Percentiles rank a stretch among this genome's conserved stretches.
Conservation (phyloP, 768 basidiomycete genomes). For the Tricholoma furcatifolium region DNA sequence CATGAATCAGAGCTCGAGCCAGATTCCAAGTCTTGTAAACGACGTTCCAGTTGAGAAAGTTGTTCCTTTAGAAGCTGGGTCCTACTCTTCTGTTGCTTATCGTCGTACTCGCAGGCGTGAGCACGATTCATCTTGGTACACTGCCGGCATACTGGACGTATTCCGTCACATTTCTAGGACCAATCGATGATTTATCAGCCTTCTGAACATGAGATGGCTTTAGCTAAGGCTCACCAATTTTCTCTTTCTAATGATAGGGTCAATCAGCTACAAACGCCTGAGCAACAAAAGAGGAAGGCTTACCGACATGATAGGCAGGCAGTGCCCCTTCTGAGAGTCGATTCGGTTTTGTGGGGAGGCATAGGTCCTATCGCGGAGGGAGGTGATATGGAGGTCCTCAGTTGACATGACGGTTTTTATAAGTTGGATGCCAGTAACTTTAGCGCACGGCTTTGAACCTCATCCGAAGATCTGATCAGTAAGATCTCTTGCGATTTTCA, state of each 20-base stretch:
- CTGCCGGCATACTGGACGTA: constrained; percentile 53
- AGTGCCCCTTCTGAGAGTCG: constrained; percentile 36
- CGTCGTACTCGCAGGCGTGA: constrained; percentile 58
- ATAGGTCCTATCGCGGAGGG: constrained; percentile 3
- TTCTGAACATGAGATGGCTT: neutral
- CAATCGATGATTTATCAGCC: neutral
- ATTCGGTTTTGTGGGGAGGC: constrained; percentile 21
- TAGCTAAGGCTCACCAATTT: constrained; percentile 35
- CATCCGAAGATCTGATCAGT: constrained; percentile 9
- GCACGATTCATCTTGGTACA: constrained; percentile 54
- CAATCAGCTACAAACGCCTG: neutral
- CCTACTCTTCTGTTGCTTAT: constrained; percentile 57
- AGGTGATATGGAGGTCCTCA: neutral
- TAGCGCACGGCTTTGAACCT: constrained; percentile 4
- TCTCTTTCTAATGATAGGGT: constrained; percentile 30
- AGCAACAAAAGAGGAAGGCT: constrained; percentile 8
- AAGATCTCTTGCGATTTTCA: constrained; percentile 1
- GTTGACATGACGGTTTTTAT: constrained; percentile 5
- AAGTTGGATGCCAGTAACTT: neutral
- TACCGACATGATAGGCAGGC: constrained; percentile 47
- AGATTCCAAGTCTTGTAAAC: constrained; percentile 53
- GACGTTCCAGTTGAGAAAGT: constrained; percentile 48
- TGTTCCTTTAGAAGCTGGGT: constrained; percentile 60
- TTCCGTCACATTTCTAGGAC: constrained; percentile 62
- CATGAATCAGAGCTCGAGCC: constrained; percentile 19